phyloP scores from a whole-genome alignment of 2,329 filamentous ascomycete species.

The Penicillium decumbens region DNA sequence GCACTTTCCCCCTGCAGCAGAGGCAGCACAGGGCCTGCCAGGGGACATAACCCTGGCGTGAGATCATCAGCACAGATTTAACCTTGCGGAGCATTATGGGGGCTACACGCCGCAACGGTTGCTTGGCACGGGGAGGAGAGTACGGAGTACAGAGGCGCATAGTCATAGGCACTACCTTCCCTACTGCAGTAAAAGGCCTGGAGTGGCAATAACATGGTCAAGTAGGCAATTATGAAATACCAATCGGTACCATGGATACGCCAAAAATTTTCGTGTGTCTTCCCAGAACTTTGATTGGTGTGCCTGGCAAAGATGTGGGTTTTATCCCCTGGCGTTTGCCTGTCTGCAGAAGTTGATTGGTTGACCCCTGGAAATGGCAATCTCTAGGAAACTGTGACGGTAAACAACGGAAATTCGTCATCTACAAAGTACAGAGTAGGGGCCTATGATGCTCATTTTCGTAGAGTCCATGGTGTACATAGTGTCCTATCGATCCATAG shows the following conservation, averaged over 20 bases:
- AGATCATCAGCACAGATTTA: slow-evolving; percentile 13
- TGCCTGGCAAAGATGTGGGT: slow-evolving; percentile 22
- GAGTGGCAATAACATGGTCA: background rate
- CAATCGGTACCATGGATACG: slow-evolving; percentile 19
- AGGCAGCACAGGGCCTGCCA: background rate
- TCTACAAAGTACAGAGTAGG: background rate
- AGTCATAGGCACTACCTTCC: background rate
- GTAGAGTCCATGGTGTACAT: background rate
- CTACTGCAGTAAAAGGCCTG: background rate
- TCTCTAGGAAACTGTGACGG: slow-evolving; percentile 14
- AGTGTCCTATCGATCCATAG: no score
- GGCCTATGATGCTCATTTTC: background rate
- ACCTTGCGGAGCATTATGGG: slow-evolving; percentile 11
- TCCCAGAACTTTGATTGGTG: slow-evolving; percentile 27
- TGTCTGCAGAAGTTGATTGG: slow-evolving; percentile 22
- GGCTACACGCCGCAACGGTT: slow-evolving; percentile 3
- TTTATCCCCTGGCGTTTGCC: slow-evolving; percentile 2
- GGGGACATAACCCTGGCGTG: slow-evolving; percentile 10
- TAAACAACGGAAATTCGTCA: slow-evolving; percentile 25
- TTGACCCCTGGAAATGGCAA: slow-evolving; percentile 17
- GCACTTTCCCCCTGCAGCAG: background rate
- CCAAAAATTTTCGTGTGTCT: slow-evolving; percentile 14
- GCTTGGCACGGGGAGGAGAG: slow-evolving; percentile 1
- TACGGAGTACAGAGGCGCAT: background rate
- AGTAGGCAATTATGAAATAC: background rate